Evolutionary conservation across 1,284 basidiomycete genomes (phyloP), one percentile per base, ranked within the genome.

Genomic region (Ganoderma meredithae): DNA sequence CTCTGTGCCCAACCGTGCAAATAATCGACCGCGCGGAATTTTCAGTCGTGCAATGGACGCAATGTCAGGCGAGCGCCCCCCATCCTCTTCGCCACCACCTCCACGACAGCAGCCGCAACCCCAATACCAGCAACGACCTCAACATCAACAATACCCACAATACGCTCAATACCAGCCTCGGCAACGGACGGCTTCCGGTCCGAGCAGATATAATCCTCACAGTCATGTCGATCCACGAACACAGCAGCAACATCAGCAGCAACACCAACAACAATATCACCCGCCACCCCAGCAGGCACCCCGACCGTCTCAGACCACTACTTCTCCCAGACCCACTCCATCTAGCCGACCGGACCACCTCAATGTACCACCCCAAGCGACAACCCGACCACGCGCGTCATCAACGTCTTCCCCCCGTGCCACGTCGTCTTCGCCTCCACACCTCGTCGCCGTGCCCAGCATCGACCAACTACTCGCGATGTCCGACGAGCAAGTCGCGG

Each of bases 401-500:
- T 80, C 83, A 9, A 75, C 79, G 25, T 79, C 81, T 3, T 62
- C 73, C 62, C 68, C 71, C 27, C 67, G 73, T 63, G 66, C 71
- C n/a, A 55, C 73, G 13, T 71, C 77, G 17, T 61, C 74, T 17
- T 71, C 77, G 12, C 74, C 74, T 1, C 73, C 76, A 22, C 67
- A 78, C 9, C 74, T 79, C 75, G 31, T 72, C 39, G 64, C 68
- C 40, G 78, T 83, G 6, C 88, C 89, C 0, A 81, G 84, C 5
- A 83, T 95, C 19, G 88, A 92, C 59, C 84, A 88, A 49, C 83
- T 96, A 4, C 83, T 95, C 2, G 80, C 83, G 0, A 89, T 94
- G 82, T 79, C 86, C 0, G 78, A 83, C 3, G 85, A 85, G 9
- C 83, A 84, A 27, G 79, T 95, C n/a, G 77, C 82, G 0, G 79